A percentile compares a stretch with the other conserved stretches of the same genome.
Evolutionary conservation across 805 yeast species (phyloP).

Genomic region (Zygotorulaspora florentina): DNA sequence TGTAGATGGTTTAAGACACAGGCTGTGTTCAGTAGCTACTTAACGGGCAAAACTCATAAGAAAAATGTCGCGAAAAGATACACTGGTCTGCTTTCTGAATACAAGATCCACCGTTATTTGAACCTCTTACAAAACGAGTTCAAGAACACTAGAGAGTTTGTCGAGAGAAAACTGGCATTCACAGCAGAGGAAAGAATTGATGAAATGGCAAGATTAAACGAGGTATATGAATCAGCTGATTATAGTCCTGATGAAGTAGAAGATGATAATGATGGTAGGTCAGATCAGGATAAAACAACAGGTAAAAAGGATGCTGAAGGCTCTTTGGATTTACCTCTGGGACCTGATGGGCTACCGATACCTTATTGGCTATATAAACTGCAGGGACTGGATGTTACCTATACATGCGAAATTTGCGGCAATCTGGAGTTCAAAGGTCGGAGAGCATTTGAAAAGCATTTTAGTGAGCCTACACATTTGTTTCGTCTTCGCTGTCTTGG

Average conservation of each 20-base stretch:
- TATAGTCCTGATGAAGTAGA: constrained; percentile 41
- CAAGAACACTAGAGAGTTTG: constrained; percentile 51
- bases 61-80: constrained; percentile 39
- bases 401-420: constrained; percentile 84
- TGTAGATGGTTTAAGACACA: constrained; percentile 56
- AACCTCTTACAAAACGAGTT: constrained; percentile 40
- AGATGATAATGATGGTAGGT: constrained; percentile 27
- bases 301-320: constrained; percentile 19
- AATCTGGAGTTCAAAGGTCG: constrained; percentile 70
- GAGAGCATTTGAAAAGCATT: constrained; percentile 66
- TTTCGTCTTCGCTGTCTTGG: constrained; percentile 76
- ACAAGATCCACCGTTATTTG: constrained; percentile 37
- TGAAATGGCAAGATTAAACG: constrained; percentile 44
- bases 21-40: constrained; percentile 65
- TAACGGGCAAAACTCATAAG: constrained; percentile 69
- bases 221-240: constrained; percentile 34
- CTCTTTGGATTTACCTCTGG: constrained; percentile 61
- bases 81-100: constrained; percentile 36
- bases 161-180: constrained; percentile 61
- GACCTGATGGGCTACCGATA: constrained; percentile 86
- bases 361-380: constrained; percentile 91
- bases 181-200: constrained; percentile 65
- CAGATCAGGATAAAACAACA: constrained; percentile 14
- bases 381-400: constrained; percentile 74
- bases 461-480: constrained; percentile 62